Evolutionary conservation across 176 grass and related monocot genomes (phyloP).

Genomic region (Oryza longistaminata): DNA sequence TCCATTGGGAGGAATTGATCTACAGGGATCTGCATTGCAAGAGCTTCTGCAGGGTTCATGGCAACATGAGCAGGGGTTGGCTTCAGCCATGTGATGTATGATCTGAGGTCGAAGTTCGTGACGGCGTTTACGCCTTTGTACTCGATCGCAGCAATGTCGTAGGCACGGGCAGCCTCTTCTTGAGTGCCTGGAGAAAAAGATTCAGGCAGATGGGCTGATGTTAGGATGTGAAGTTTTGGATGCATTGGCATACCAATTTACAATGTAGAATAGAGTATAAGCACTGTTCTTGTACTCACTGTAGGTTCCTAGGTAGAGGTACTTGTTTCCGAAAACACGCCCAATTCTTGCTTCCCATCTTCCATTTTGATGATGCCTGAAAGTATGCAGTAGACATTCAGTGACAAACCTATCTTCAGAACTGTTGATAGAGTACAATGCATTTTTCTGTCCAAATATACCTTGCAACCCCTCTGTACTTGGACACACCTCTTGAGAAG

Average conservation of each 20-base stretch:
- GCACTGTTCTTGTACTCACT: constrained; percentile 23
- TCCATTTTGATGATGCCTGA: constrained; percentile 76
- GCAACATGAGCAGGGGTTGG: constrained; percentile 11
- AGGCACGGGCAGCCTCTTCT: constrained; percentile 61
- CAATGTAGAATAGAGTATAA: not conserved
- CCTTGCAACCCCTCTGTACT: constrained; percentile 79
- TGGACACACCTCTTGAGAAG: constrained; percentile 70
- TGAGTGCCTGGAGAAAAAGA: constrained; percentile 46
- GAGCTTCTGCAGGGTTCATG: constrained; percentile 6
- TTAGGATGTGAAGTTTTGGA: not conserved
- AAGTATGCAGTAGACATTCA: not conserved
- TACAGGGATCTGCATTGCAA: constrained; percentile 12
- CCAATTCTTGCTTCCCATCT: constrained; percentile 80
- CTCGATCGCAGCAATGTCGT: constrained; percentile 77
- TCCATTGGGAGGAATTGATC: constrained; percentile 26
- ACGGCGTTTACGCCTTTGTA: constrained; percentile 72
- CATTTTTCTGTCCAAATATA: not conserved
- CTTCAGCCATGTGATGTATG: constrained; percentile 76
- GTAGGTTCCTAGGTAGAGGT: constrained; percentile 76
- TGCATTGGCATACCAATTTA: not conserved
- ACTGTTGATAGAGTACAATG: not conserved
- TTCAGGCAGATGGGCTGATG: not conserved
- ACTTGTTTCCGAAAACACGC: constrained; percentile 70
- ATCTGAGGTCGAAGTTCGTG: constrained; percentile 73
- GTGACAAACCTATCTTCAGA: not conserved